These are phyloP conservation scores for Mucor velutinosus DNA, from an alignment of 371 early-diverging fungal species.

Conservation along the genomic window DNA sequence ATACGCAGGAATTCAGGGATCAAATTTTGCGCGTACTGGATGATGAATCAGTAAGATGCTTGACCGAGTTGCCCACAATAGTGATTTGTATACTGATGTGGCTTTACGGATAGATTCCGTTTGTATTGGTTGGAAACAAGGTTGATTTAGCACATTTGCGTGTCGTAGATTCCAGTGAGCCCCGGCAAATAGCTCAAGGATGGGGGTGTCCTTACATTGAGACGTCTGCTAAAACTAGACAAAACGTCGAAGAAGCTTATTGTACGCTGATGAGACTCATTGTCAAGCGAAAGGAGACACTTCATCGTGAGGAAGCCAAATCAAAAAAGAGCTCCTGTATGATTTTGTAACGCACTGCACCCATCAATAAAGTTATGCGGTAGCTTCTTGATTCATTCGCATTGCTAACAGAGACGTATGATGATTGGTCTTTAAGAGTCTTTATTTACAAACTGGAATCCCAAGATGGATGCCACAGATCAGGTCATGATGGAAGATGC, in stretches of 20 bases:
- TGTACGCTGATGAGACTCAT: constrained; percentile 73
- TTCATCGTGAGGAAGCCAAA: constrained; percentile 46
- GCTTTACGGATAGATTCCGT: constrained; percentile 56
- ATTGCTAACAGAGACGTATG: not conserved
- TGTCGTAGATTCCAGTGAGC: constrained; percentile 68
- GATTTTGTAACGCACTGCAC: constrained; percentile 31
- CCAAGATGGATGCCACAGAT: not conserved
- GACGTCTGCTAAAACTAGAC: constrained; percentile 82
- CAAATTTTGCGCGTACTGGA: constrained; percentile 88
- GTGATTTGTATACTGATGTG: not conserved
- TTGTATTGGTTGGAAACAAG: constrained; percentile 87
- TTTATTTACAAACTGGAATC: not conserved
- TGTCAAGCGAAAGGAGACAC: constrained; percentile 55
- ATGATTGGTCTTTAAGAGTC: not conserved
- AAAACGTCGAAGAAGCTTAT: constrained; percentile 82
- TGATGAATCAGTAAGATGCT: constrained; percentile 52
- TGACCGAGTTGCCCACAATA: not conserved
- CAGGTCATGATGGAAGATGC: constrained; percentile 8
- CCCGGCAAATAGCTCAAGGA: constrained; percentile 64
- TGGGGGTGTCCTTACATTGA: constrained; percentile 85
- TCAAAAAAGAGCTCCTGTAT: constrained; percentile 56
- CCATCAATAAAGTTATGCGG: not conserved
- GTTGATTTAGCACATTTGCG: constrained; percentile 72
- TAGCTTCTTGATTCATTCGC: not conserved
- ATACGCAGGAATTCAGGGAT: constrained; percentile 86